These are phyloP conservation scores for Cichorium intybus DNA, from an alignment of 140 eudicot genomes.

Conservation along the genomic window DNA sequence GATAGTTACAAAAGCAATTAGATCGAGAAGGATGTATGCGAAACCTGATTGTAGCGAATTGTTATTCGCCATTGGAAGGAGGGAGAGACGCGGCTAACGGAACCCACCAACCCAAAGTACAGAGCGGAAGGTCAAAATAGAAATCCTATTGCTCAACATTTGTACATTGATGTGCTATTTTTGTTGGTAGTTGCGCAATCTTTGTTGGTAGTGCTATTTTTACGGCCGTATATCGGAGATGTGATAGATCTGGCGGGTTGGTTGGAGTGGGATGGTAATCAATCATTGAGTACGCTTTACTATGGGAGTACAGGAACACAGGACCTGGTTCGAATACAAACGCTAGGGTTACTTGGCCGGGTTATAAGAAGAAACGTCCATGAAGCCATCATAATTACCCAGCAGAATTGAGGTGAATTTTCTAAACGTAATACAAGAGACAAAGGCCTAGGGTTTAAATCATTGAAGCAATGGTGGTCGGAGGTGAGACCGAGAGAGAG, in stretches of 20 bases:
- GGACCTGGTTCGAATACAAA: conserved; percentile 49
- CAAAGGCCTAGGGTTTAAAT: no score
- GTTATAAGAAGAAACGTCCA: no score
- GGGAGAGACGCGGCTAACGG: neutral
- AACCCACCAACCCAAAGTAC: neutral
- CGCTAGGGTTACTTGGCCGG: conserved; percentile 53
- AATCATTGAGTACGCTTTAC: conserved; percentile 35
- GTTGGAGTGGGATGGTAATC: conserved; percentile 48
- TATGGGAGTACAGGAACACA: conserved; percentile 54
- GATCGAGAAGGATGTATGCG: neutral
- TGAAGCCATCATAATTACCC: no score
- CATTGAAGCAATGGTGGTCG: no score
- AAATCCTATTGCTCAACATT: neutral
- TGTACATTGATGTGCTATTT: no score
- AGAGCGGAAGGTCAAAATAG: neutral
- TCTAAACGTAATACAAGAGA: no score
- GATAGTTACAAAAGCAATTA: neutral
- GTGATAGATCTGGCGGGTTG: conserved; percentile 44
- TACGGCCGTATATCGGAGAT: conserved; percentile 36
- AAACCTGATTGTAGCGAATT: conserved; percentile 29
- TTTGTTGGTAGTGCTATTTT: no score
- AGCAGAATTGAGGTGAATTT: no score
- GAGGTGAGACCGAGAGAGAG: no score
- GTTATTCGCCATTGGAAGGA: conserved; percentile 29
- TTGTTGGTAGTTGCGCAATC: no score